phyloP scores from a whole-genome alignment of 1,284 basidiomycete species.

The Cutaneotrichosporon curvatum region DNA sequence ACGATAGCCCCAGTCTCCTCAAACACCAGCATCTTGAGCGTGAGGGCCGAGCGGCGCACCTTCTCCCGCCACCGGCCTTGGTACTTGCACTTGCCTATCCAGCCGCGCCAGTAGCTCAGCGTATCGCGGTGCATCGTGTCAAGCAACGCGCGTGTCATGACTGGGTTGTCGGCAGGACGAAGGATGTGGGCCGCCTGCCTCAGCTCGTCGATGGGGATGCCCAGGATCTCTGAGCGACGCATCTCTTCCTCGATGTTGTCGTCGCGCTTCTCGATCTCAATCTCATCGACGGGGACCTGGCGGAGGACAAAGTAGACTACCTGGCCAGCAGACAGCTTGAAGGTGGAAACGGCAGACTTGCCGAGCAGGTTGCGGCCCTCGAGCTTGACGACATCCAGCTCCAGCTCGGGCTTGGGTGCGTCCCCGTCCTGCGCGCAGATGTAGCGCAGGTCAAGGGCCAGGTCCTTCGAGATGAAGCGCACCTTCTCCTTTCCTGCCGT shows the following conservation, averaged over 20 bases:
- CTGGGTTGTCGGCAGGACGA: slow-evolving; percentile 55
- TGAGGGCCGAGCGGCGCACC: slow-evolving; percentile 79
- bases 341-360: slow-evolving; percentile 31
- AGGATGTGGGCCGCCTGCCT: slow-evolving; percentile 52
- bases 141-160: slow-evolving; percentile 50
- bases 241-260: neutral
- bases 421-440: slow-evolving; percentile 48
- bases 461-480: slow-evolving; percentile 57
- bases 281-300: slow-evolving; percentile 43
- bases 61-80: slow-evolving; percentile 88
- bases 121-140: slow-evolving; percentile 50
- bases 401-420: slow-evolving; percentile 51
- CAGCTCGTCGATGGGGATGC: slow-evolving; percentile 52
- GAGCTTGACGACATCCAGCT: slow-evolving; percentile 49
- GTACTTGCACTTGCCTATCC: slow-evolving; percentile 66
- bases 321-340: slow-evolving; percentile 72
- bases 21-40: slow-evolving; percentile 49
- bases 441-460: slow-evolving; percentile 69
- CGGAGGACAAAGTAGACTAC: slow-evolving; percentile 75
- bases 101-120: slow-evolving; percentile 73
- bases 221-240: slow-evolving; percentile 34
- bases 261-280: slow-evolving; percentile 14
- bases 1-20: slow-evolving; percentile 64
- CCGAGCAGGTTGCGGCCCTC: slow-evolving; percentile 35
- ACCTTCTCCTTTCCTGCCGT: slow-evolving; percentile 55